These are phyloP conservation scores for Hanseniaspora taiwanica DNA, from an alignment of 805 yeast genomes.

Conservation along the genomic window DNA sequence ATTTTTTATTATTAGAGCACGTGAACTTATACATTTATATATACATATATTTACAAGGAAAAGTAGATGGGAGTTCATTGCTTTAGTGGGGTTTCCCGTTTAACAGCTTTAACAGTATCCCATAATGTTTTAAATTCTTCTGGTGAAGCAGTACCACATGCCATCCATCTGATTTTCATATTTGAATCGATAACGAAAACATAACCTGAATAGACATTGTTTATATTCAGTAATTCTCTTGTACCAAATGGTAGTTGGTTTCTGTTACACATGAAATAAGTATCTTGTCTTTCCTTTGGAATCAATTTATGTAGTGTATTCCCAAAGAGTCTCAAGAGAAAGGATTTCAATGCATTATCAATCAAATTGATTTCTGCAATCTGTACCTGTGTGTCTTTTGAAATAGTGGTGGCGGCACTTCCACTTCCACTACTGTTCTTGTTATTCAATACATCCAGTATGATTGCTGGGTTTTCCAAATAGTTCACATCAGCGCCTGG, in stretches of 20 bases:
- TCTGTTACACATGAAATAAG: slow-evolving; percentile 53
- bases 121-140: slow-evolving; percentile 51
- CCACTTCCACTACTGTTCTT: not conserved
- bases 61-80: not conserved
- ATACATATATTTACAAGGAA: too few species aligned
- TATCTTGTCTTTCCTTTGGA: slow-evolving; percentile 37
- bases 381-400: slow-evolving; percentile 34
- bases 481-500: slow-evolving; percentile 13
- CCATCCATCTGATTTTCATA: slow-evolving; percentile 80
- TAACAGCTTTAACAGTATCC: slow-evolving; percentile 50
- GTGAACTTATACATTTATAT: not conserved
- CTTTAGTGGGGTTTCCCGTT: slow-evolving; percentile 29
- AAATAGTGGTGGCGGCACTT: not conserved
- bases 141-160: slow-evolving; percentile 67
- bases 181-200: slow-evolving; percentile 63
- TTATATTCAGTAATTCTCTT: slow-evolving; percentile 47
- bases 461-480: not conserved
- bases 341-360: slow-evolving; percentile 57
- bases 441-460: slow-evolving; percentile 8
- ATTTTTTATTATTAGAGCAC: too few species aligned
- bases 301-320: slow-evolving; percentile 30
- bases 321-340: slow-evolving; percentile 42
- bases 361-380: slow-evolving; percentile 67
- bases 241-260: slow-evolving; percentile 41
- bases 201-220: slow-evolving; percentile 74